Percentiles rank a stretch among this genome's conserved stretches.
Evolutionary conservation across 2,329 filamentous ascomycete species (phyloP).

Genomic region (Sporothrix mexicana): DNA sequence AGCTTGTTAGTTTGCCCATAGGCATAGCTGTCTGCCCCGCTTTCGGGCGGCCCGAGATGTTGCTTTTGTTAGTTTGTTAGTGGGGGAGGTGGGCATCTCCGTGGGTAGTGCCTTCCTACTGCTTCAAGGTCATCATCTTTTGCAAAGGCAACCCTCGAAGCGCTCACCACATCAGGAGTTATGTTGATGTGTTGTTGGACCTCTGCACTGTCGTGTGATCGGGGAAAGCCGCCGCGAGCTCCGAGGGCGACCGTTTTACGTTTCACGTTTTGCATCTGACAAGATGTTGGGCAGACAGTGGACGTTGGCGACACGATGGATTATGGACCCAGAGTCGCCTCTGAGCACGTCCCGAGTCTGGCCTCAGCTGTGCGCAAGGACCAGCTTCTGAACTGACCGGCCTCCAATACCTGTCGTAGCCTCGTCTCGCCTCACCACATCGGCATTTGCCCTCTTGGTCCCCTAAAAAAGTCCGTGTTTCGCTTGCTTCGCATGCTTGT

Average conservation of each 20-base stretch:
- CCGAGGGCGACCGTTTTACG: background rate
- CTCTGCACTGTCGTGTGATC: constrained; percentile 3
- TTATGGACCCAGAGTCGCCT: too few species aligned
- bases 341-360: background rate
- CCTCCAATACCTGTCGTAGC: background rate
- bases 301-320: background rate
- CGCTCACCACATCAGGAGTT: background rate
- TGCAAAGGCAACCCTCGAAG: too few species aligned
- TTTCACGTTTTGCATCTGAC: background rate
- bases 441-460: background rate
- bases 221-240: background rate
- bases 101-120: background rate
- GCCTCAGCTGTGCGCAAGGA: background rate
- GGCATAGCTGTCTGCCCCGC: constrained; percentile 9
- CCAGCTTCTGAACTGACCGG: background rate
- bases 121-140: background rate
- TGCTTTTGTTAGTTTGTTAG: constrained; percentile 4
- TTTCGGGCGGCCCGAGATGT: constrained; percentile 31
- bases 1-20: too few species aligned
- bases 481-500: background rate
- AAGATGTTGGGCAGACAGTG: background rate
- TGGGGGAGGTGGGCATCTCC: constrained; percentile 22
- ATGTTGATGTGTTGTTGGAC: background rate
- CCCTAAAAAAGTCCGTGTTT: constrained; percentile 5
- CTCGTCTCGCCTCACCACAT: background rate